Percentiles rank a stretch among this genome's conserved stretches.
Conservation (phyloP, 805 yeast species). For the Diddensiella caesifluorescens region DNA sequence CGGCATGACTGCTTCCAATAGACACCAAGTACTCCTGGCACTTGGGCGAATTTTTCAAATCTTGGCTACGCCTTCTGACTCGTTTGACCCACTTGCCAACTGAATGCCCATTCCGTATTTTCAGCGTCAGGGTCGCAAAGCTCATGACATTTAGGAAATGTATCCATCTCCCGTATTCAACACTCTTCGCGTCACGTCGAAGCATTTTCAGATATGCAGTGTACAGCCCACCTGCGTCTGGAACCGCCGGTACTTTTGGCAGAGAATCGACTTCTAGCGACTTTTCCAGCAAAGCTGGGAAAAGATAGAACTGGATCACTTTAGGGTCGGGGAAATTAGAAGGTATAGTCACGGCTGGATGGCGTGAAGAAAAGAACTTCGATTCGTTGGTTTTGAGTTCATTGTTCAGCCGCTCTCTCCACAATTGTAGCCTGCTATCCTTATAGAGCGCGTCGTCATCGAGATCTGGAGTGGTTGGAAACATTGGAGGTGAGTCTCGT, state of each 20-base stretch:
- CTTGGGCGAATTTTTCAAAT: too few relatives aligned
- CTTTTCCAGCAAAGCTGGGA: constrained; percentile 7
- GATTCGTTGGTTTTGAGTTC: constrained; percentile 25
- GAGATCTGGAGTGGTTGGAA: neutral
- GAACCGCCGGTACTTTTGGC: neutral
- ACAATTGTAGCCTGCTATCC: constrained; percentile 2
- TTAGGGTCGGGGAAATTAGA: constrained; percentile 16
- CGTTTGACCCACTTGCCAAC: too few relatives aligned
- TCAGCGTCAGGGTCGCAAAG: neutral
- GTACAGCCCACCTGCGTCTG: neutral
- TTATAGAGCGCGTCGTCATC: constrained; percentile 1
- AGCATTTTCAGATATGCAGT: neutral
- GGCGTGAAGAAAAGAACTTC: constrained; percentile 15
- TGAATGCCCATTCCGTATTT: too few relatives aligned
- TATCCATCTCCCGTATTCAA: neutral
- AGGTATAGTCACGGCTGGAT: constrained; percentile 11
- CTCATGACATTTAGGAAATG: neutral
- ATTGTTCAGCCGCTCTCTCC: constrained; percentile 15
- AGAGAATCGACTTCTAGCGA: neutral
- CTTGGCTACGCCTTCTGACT: too few relatives aligned
- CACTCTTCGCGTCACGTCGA: neutral
- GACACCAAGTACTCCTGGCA: too few relatives aligned
- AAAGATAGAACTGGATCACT: constrained; percentile 11
- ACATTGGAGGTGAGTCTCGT: neutral
- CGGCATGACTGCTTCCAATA: too few relatives aligned